phyloP scores from a whole-genome alignment of 1,284 basidiomycete species.

The Anthracocystis panici-leucophaei region DNA sequence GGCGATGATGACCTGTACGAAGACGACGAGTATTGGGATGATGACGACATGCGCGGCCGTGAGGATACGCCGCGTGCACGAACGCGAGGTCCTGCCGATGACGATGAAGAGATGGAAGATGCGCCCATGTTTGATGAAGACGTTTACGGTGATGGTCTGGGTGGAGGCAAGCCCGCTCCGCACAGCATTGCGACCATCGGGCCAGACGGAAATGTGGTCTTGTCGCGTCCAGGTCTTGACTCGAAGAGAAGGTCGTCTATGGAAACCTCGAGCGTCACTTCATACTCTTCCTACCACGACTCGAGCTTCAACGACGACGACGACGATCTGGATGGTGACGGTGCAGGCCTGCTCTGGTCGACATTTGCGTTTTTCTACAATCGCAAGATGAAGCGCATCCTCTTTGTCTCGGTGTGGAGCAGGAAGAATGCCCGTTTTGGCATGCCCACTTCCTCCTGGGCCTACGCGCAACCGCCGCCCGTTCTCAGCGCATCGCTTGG shows the following conservation, averaged over 20 bases:
- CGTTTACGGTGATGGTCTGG: conserved; percentile 55
- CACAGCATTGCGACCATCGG: conserved; percentile 40
- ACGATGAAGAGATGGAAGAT: conserved; percentile 57
- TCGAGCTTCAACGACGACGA: conserved; percentile 71
- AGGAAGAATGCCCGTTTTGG: conserved; percentile 73
- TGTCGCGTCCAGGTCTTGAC: conserved; percentile 26
- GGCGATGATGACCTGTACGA: conserved; percentile 72
- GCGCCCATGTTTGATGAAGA: conserved; percentile 68
- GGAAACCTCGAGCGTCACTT: conserved; percentile 34
- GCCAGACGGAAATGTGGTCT: conserved; percentile 42
- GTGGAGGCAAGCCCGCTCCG: conserved; percentile 26
- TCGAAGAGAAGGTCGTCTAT: conserved; percentile 26
- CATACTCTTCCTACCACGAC: conserved; percentile 33
- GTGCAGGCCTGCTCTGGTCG: conserved; percentile 89
- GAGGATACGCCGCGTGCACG: conserved; percentile 49
- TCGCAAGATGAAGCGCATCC: conserved; percentile 86
- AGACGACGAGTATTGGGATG: conserved; percentile 58
- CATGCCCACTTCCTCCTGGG: conserved; percentile 42
- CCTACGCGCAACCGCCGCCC: conserved; percentile 35
- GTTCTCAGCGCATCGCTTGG: conserved; percentile 46
- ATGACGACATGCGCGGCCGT: conserved; percentile 49
- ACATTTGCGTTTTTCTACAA: conserved; percentile 98
- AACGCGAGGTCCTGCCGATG: conserved; percentile 20
- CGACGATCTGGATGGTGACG: conserved; percentile 74
- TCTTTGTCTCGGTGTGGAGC: conserved; percentile 96